phyloP scores from a whole-genome alignment of 257 asterid species.

The Pogostemon cablin region DNA sequence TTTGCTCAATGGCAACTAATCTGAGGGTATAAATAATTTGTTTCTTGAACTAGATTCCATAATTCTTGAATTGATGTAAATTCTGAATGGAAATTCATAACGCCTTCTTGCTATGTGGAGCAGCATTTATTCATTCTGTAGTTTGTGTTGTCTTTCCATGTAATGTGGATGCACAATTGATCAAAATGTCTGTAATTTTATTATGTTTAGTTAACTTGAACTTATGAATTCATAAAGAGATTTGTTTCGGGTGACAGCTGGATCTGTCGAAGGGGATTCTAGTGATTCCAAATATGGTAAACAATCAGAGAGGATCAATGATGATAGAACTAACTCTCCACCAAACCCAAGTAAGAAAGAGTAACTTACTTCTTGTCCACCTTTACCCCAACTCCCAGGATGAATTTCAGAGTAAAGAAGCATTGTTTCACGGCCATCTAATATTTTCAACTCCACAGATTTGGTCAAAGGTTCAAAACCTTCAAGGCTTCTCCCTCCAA shows the following conservation, averaged over 20 bases:
- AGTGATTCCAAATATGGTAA: conserved; percentile 44
- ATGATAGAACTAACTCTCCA: conserved; percentile 44
- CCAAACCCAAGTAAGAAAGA: conserved; percentile 51
- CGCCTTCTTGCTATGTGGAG: conserved; percentile 16
- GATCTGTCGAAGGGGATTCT: conserved; percentile 50
- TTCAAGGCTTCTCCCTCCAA: conserved; percentile 45
- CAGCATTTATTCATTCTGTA: conserved; percentile 1
- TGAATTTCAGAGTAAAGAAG: conserved; percentile 43
- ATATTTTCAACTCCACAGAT: conserved; percentile 45
- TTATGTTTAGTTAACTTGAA: conserved; percentile 20
- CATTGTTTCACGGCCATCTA: conserved; percentile 40
- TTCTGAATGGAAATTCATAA: background rate
- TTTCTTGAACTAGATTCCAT: background rate
- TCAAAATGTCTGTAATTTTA: conserved; percentile 12
- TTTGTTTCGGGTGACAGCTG: conserved; percentile 36
- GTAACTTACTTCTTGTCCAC: conserved; percentile 42
- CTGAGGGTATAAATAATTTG: conserved; percentile 10
- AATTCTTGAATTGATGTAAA: conserved; percentile 17
- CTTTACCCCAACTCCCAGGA: conserved; percentile 45
- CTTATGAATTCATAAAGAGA: conserved; percentile 11
- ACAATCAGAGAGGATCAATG: conserved; percentile 43
- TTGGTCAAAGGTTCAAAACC: conserved; percentile 39
- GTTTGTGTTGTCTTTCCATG: conserved; percentile 23
- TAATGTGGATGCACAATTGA: conserved; percentile 13
- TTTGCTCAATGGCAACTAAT: background rate